A percentile compares a stretch with the other conserved stretches of the same genome.
Evolutionary conservation across 768 basidiomycete species (phyloP).

Genomic region (Pisolithus marmoratus): DNA sequence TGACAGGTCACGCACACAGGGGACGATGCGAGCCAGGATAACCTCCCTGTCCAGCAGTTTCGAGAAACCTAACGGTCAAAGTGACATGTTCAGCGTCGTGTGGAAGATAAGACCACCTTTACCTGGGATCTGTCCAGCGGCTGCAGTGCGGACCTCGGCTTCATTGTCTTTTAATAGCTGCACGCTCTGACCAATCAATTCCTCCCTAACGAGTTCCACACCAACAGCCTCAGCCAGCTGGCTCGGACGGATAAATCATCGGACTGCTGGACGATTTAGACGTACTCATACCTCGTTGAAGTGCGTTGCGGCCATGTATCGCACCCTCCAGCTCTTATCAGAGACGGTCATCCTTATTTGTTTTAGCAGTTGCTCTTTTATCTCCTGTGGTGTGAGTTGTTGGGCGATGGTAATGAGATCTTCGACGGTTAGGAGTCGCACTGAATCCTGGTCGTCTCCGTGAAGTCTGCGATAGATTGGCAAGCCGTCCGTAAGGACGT

Average conservation of each 20-base stretch:
- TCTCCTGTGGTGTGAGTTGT: conserved; percentile 79
- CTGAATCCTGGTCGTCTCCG: conserved; percentile 96
- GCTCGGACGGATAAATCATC: not conserved
- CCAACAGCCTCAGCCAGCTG: conserved; percentile 92
- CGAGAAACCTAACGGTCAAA: conserved; percentile 67
- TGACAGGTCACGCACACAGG: conserved; percentile 90
- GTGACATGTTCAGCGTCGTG: not conserved
- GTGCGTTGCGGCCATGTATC: conserved; percentile 97
- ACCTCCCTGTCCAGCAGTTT: conserved; percentile 91
- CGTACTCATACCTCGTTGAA: conserved; percentile 75
- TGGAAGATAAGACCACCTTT: conserved; percentile 12
- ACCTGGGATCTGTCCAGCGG: conserved; percentile 96
- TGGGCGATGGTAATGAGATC: conserved; percentile 91
- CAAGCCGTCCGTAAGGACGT: conserved; percentile 82
- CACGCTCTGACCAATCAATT: conserved; percentile 89
- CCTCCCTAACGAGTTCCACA: conserved; percentile 84
- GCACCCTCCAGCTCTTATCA: conserved; percentile 98
- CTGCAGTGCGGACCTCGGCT: conserved; percentile 96
- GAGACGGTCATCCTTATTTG: conserved; percentile 84
- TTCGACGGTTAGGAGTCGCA: conserved; percentile 90
- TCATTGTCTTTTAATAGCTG: conserved; percentile 96
- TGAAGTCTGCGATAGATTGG: conserved; percentile 92
- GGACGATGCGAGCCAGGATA: conserved; percentile 87
- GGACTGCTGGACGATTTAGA: not conserved
- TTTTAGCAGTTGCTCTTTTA: conserved; percentile 83